Conservation (phyloP, 768 basidiomycete species). For the Phaeolepiota aurea region DNA sequence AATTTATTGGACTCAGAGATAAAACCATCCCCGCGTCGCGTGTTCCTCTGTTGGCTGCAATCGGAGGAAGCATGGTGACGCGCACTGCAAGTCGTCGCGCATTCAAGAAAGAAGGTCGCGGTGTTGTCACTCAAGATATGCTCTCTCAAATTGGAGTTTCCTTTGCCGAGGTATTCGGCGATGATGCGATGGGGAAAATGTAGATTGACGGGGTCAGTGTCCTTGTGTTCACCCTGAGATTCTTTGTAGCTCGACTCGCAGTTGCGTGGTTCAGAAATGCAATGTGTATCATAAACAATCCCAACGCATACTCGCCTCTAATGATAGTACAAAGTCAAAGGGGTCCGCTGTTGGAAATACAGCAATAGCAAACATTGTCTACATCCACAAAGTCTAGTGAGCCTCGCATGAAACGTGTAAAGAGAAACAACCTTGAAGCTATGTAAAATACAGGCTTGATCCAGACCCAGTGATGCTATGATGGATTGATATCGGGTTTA, state of each 20-base stretch:
- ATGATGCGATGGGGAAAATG: slow-evolving; percentile 30
- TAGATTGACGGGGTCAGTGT: slow-evolving; percentile 27
- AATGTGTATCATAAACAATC: too few species aligned
- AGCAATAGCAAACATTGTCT: too few species aligned
- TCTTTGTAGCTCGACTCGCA: background rate
- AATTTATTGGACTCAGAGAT: slow-evolving; percentile 34
- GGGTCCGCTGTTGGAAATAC: too few species aligned
- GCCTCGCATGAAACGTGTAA: too few species aligned
- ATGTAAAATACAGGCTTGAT: too few species aligned
- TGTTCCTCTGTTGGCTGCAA: slow-evolving; percentile 78
- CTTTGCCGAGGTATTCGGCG: slow-evolving; percentile 68
- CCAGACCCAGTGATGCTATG: too few species aligned
- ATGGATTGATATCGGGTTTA: too few species aligned
- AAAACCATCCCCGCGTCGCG: slow-evolving; percentile 44
- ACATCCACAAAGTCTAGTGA: too few species aligned
- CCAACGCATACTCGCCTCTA: too few species aligned
- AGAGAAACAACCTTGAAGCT: too few species aligned
- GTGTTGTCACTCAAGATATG: slow-evolving; percentile 79
- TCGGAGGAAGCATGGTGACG: slow-evolving; percentile 84
- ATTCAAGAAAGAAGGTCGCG: slow-evolving; percentile 69
- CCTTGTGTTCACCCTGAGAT: background rate
- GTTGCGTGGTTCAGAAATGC: too few species aligned
- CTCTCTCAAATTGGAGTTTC: slow-evolving; percentile 54
- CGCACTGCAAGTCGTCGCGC: slow-evolving; percentile 74
- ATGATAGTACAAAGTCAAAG: too few species aligned